Evolutionary conservation across 805 yeast species (phyloP), one percentile per base, ranked within the genome.

Genomic region (Starmerella gropengiesseri): DNA sequence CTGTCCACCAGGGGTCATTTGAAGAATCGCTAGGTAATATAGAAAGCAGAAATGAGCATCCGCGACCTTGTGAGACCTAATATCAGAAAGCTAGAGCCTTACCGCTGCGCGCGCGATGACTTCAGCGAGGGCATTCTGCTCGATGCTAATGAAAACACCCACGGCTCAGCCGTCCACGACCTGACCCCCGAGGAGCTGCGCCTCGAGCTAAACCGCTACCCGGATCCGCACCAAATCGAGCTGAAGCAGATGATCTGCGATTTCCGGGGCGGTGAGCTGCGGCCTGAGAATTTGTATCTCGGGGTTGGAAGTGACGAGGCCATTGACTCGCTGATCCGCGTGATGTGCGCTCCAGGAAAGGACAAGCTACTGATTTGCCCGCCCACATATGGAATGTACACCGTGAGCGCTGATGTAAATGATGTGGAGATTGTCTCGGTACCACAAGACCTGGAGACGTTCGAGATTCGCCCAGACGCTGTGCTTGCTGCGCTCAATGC

Each of bases 281-380:
- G 66, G 1, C 73, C 81, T 0, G 80, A 69, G 6, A 91, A 91
- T 62, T 56, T 91, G 25, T 86, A 93, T 58, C 69, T 91, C 26
- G 98, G 98, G 33, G 98, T 91, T 11, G 98, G 98, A 1, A 87
- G 96, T 1, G 98, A 91, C 61, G 98, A 91, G 62, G 77, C 91
- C 55, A 86, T 91, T 47, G 98, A 91, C 59, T 73, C 91, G 31
- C 63, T 89, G 43, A 78, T 91, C 48, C 69, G 98, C 54, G 83
- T 94, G 42, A 72, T 81, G 41, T 83, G 95, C 56, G 66, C 62
- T 5, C 98, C 98, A 2, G 82, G 81, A 2, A 69, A 67, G 49
- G 95, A 87, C 47, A 89, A 85, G 59, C 63, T 91, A 57, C 64
- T 91, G 53, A 75, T 76, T 1, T 78, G 94, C 60, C 95, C 97